Evolutionary conservation across 176 grass and related monocot species (phyloP).

Genomic region (Bolboschoenus planiculmis): DNA sequence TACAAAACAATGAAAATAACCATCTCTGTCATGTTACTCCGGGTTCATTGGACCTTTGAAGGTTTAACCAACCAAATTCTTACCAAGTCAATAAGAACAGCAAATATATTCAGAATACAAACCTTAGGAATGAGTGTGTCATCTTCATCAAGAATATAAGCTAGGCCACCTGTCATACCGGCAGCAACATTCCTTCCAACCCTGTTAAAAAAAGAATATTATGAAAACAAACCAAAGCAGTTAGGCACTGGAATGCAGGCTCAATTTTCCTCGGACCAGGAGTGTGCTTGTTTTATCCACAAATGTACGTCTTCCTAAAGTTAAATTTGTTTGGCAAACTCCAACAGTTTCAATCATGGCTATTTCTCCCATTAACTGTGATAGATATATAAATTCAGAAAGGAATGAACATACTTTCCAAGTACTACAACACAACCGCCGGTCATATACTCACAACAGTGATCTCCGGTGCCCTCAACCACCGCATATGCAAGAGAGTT

Average conservation of each 20-base stretch:
- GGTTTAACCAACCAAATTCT: too few relatives aligned
- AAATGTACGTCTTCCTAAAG: background rate
- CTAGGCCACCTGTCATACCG: constrained; percentile 98
- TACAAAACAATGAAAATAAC: background rate
- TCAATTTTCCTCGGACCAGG: background rate
- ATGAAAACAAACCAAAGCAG: constrained; percentile 12
- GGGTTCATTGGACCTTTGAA: background rate
- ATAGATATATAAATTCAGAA: constrained; percentile 7
- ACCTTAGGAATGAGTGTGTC: constrained; percentile 86
- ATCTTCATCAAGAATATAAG: constrained; percentile 98
- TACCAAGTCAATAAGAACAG: background rate
- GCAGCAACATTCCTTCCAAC: constrained; percentile 98
- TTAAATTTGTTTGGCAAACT: background rate
- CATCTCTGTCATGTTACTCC: background rate
- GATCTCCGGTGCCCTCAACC: constrained; percentile 98
- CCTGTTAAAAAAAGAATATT: constrained; percentile 41
- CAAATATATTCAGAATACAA: constrained; percentile 18
- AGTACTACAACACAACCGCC: constrained; percentile 98
- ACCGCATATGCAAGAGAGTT: constrained; percentile 95
- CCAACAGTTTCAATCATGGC: background rate
- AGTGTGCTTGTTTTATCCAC: background rate
- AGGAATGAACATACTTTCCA: constrained; percentile 69
- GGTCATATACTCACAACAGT: constrained; percentile 99
- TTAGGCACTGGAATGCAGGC: background rate
- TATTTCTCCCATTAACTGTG: background rate